Evolutionary conservation across 2,329 filamentous ascomycete species (phyloP), one percentile per base, ranked within the genome.

Genomic region (Akanthomyces lecanii): DNA sequence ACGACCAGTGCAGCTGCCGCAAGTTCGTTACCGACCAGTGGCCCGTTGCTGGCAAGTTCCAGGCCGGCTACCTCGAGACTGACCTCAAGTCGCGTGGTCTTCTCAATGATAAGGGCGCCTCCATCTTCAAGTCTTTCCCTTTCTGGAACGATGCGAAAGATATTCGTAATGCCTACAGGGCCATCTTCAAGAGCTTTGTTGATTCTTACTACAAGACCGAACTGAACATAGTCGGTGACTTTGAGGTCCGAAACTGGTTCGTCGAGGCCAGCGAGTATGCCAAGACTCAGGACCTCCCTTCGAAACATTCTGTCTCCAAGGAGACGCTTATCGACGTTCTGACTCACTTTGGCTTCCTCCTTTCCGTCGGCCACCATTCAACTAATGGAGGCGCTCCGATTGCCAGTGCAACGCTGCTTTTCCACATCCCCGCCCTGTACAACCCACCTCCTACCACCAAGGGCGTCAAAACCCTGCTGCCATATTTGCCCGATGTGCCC

Each of bases 241-340:
- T 52, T 0, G 80, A 82, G 63, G 67, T 82, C 1, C 74, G 78
- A 61, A 71, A 71, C n/a, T 82, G 79, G 79, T 71, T 79, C 33
- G 51, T 57, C 1, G 79, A 82, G 70, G 76, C 75, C 28, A 74
- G 70, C 55, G 70, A 69, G 2, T 63, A 66, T 1, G 78, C 78
- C 0, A 56, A 72, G 61, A 73, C 73, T 1, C 67, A 76, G 36
- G 77, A 81, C 67, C 80, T 82, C 69, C 78, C 77, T n/a, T 63
- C 68, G 11, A 58, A 67, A 6, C 64, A 67, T 33, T 36, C 63
- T 0, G 68, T 68, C 2, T 64, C 60, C n/a, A 65, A 70, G 40
- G 68, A 48, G 16, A 61, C 70, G 1, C 72, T 81, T 8, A 69
- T 78, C 55, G 74, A 76, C 44, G 67, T 79, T n/a, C 71, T 81